A percentile compares a stretch with the other conserved stretches of the same genome.
These are phyloP conservation scores for Trebouxia sp. DNA, from an alignment of 139 green algal species.

Conservation along the genomic window DNA sequence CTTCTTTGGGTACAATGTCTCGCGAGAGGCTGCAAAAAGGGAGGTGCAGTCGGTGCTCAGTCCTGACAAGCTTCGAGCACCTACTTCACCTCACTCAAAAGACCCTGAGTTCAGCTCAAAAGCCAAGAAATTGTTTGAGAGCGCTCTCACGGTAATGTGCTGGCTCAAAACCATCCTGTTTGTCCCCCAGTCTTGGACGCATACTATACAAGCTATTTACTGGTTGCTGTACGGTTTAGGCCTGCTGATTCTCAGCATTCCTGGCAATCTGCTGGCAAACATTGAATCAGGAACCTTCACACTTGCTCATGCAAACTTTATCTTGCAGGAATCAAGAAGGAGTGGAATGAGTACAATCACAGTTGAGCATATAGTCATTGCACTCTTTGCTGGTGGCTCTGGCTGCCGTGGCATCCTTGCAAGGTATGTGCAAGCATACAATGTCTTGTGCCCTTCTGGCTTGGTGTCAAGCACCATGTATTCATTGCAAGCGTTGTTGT, in stretches of 20 bases:
- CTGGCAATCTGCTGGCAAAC: neutral
- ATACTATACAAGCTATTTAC: neutral
- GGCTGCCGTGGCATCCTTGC: neutral
- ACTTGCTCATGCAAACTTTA: neutral
- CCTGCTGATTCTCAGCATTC: neutral
- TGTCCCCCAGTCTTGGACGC: neutral
- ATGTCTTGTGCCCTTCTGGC: neutral
- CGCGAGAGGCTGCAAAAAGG: neutral
- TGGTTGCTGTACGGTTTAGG: neutral
- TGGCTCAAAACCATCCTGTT: neutral
- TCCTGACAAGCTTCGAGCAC: neutral
- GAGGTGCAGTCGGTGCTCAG: neutral
- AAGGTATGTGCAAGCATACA: neutral
- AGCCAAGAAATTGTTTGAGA: conserved; percentile 1
- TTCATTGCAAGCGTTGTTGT: neutral
- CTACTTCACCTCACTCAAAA: neutral
- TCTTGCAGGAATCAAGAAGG: conserved; percentile 74
- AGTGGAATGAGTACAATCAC: conserved; percentile 84
- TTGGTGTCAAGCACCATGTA: neutral
- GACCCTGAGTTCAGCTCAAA: neutral
- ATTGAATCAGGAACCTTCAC: too few species aligned
- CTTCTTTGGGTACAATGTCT: conserved; percentile 14
- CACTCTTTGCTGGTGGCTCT: conserved; percentile 59
- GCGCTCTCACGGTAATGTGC: neutral
- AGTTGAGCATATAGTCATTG: conserved; percentile 90